Percentiles rank a stretch among this genome's conserved stretches.
phyloP scores from a whole-genome alignment of 345 rosid species.

The Moricandia arvensis region DNA sequence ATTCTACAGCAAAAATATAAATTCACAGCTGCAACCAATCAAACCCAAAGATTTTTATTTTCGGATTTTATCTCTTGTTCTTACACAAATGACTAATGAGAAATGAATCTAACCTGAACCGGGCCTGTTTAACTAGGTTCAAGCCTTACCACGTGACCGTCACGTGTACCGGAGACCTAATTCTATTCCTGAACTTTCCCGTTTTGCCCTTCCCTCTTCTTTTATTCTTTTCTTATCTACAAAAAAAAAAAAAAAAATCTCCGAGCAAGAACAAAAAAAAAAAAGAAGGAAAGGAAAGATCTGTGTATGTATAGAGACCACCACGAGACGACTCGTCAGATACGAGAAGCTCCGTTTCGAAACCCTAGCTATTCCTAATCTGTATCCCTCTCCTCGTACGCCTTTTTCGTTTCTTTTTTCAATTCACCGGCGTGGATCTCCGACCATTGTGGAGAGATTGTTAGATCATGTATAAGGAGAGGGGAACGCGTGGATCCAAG shows the following conservation, averaged over 20 bases:
- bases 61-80: not conserved
- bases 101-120: not conserved
- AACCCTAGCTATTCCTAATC: constrained; percentile 16
- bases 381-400: not conserved
- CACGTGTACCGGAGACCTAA: constrained; percentile 24
- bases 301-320: constrained; percentile 2
- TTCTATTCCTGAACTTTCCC: constrained; percentile 1
- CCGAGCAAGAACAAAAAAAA: constrained; percentile 12
- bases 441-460: constrained; percentile 14
- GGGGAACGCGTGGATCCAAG: constrained; percentile 63
- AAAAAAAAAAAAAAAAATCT: not conserved
- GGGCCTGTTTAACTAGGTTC: not conserved
- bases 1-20: no score
- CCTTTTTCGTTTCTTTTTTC: not conserved
- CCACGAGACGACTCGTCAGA: constrained; percentile 16
- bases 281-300: not conserved
- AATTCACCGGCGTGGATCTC: constrained; percentile 27
- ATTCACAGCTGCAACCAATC: no score
- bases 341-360: constrained; percentile 18
- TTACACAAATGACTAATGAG: not conserved
- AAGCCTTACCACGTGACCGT: constrained; percentile 25
- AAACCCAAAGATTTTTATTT: not conserved
- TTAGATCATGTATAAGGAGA: constrained; percentile 39
- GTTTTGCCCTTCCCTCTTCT: constrained; percentile 31
- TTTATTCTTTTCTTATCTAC: constrained; percentile 33